Percentiles rank a stretch among this genome's conserved stretches.
phyloP scores from a whole-genome alignment of 257 asterid genomes.

The Solanum pinnatisectum region DNA sequence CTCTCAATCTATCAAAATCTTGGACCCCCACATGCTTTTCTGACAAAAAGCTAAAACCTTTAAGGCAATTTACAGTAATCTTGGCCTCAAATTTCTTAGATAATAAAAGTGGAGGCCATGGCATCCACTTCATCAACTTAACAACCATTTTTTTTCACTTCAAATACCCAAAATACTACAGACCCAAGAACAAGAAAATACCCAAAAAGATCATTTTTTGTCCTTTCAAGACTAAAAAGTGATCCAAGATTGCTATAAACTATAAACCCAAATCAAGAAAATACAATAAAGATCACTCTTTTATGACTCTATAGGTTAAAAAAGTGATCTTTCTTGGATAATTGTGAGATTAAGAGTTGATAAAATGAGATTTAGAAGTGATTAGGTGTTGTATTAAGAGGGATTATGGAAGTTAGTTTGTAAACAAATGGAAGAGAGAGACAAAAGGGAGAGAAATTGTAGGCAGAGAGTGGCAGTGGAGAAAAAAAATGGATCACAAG shows the following conservation, averaged over 20 bases:
- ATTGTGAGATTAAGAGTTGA: not conserved
- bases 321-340: not conserved
- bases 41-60: slow-evolving; percentile 12
- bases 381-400: slow-evolving; percentile 2
- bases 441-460: not conserved
- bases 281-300: not conserved
- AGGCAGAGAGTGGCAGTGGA: not conserved
- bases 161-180: not conserved
- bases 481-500: not conserved
- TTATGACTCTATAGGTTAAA: not conserved
- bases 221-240: not conserved
- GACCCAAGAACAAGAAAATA: not conserved
- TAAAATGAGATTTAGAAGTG: not conserved
- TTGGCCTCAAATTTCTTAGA: slow-evolving; percentile 52
- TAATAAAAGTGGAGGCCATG: slow-evolving; percentile 45
- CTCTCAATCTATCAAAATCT: slow-evolving; percentile 27
- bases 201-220: not conserved
- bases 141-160: slow-evolving; percentile 34
- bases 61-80: slow-evolving; percentile 28
- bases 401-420: slow-evolving; percentile 17
- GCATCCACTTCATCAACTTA: slow-evolving; percentile 75
- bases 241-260: not conserved
- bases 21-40: slow-evolving; percentile 1
- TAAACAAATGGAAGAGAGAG: not conserved
- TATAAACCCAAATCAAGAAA: not conserved